Evolutionary conservation across 2,329 filamentous ascomycete genomes (phyloP).

Genomic region (Pseudogymnoascus sp.): DNA sequence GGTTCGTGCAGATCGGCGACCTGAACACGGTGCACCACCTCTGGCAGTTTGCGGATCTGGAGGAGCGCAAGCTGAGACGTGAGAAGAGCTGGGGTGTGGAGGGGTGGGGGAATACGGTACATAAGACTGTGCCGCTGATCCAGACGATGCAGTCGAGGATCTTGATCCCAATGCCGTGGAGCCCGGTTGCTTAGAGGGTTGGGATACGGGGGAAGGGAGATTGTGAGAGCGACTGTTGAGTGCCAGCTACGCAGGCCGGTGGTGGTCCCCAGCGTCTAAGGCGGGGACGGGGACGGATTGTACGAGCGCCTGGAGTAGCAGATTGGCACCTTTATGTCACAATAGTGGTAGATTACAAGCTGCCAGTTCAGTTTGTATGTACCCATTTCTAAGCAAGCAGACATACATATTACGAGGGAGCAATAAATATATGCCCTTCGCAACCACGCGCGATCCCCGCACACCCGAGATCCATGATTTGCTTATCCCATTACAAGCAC

Average conservation of each 20-base stretch:
- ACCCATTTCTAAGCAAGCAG: slow-evolving; percentile 3
- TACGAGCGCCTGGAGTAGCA: neutral
- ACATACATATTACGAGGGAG: neutral
- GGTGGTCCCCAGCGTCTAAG: neutral
- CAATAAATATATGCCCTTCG: neutral
- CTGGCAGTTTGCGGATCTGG: slow-evolving; percentile 96
- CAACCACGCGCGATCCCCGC: neutral
- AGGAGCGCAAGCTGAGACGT: slow-evolving; percentile 80
- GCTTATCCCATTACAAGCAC: neutral
- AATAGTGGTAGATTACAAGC: neutral
- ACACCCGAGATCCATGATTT: neutral
- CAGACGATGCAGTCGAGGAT: slow-evolving; percentile 94
- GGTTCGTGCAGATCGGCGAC: slow-evolving; percentile 98
- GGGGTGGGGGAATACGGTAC: slow-evolving; percentile 94
- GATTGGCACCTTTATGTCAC: slow-evolving; percentile 2
- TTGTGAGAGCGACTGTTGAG: slow-evolving; percentile 11
- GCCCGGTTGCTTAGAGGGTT: slow-evolving; percentile 62
- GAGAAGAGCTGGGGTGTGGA: slow-evolving; percentile 94
- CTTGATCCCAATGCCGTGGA: slow-evolving; percentile 92
- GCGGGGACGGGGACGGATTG: neutral
- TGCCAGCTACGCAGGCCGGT: neutral
- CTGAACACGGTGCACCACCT: slow-evolving; percentile 96
- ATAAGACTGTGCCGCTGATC: slow-evolving; percentile 96
- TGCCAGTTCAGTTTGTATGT: slow-evolving; percentile 4
- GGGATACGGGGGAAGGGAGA: neutral